phyloP scores from a whole-genome alignment of 2,329 filamentous ascomycete genomes.

The Epichloe sylvatica region DNA sequence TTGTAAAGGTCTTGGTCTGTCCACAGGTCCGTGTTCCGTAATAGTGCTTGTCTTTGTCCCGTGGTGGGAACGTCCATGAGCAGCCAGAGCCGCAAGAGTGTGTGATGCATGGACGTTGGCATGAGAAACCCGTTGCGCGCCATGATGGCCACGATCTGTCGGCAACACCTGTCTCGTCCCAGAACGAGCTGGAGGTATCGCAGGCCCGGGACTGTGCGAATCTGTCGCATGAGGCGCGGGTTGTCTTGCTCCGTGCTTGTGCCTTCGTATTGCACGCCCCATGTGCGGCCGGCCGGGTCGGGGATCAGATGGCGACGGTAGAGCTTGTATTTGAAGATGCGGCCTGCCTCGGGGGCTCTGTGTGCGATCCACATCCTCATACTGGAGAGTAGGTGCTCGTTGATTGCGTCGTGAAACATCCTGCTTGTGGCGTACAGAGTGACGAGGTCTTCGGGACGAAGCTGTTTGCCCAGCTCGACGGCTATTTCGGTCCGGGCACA shows the following conservation, averaged over 20 bases:
- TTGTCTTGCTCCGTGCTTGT: slow-evolving; percentile 1
- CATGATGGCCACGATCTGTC: slow-evolving; percentile 50
- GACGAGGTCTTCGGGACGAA: slow-evolving; percentile 43
- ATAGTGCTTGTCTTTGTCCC: slow-evolving; percentile 35
- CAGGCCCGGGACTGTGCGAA: slow-evolving; percentile 46
- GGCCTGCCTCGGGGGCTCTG: slow-evolving; percentile 38
- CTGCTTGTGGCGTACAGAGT: slow-evolving; percentile 51
- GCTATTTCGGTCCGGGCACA: slow-evolving; percentile 36
- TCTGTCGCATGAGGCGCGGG: slow-evolving; percentile 11
- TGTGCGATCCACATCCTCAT: slow-evolving; percentile 40
- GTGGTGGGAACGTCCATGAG: slow-evolving; percentile 53
- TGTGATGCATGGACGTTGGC: slow-evolving; percentile 31
- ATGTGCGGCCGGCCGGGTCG: slow-evolving; percentile 41
- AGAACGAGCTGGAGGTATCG: slow-evolving; percentile 55
- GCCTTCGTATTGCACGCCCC: slow-evolving; percentile 12
- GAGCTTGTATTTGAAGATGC: slow-evolving; percentile 46
- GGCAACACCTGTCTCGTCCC: slow-evolving; percentile 39
- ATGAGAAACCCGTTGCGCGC: slow-evolving; percentile 43
- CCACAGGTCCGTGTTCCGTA: slow-evolving; percentile 42
- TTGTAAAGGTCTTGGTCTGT: slow-evolving; percentile 45
- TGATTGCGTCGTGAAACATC: slow-evolving; percentile 46
- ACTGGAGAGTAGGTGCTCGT: slow-evolving; percentile 43
- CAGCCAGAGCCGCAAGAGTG: slow-evolving; percentile 57
- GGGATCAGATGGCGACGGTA: slow-evolving; percentile 43
- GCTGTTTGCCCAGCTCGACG: slow-evolving; percentile 38